A percentile compares a stretch with the other conserved stretches of the same genome.
Evolutionary conservation across 139 green algal species (phyloP).

Genomic region (Chlorella ohadii): DNA sequence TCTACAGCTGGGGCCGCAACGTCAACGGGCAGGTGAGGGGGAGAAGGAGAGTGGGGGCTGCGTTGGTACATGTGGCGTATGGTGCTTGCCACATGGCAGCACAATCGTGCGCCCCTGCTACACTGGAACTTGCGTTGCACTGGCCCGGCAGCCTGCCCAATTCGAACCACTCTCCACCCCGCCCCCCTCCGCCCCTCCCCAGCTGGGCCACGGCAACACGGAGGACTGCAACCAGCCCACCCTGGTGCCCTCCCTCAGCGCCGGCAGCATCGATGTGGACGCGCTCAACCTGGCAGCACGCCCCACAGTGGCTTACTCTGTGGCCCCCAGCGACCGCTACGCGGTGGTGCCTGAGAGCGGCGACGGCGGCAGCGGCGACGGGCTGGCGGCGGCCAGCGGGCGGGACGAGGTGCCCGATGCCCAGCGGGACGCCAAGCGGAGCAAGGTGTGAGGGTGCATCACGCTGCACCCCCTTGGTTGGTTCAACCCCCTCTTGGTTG

Average conservation of each 20-base stretch:
- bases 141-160: no score
- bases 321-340: slow-evolving; percentile 37
- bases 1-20: slow-evolving; percentile 86
- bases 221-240: slow-evolving; percentile 65
- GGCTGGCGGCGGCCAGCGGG: background rate
- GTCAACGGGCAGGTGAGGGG: slow-evolving; percentile 88
- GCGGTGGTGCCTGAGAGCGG: slow-evolving; percentile 8
- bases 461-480: no score
- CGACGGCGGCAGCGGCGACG: background rate
- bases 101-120: no score
- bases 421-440: slow-evolving; percentile 4
- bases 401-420: slow-evolving; percentile 27
- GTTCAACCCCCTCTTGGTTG: no score
- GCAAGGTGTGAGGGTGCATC: no score
- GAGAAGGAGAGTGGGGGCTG: slow-evolving; percentile 44
- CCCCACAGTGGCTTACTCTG: background rate
- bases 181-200: background rate
- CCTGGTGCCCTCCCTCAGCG: slow-evolving; percentile 59
- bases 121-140: no score
- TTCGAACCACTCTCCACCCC: background rate
- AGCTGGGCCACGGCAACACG: slow-evolving; percentile 84
- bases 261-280: slow-evolving; percentile 38
- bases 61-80: no score
- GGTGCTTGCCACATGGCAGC: no score
- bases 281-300: slow-evolving; percentile 30